A percentile compares a stretch with the other conserved stretches of the same genome.
phyloP scores from a whole-genome alignment of 345 rosid genomes.

The Heritiera littoralis region DNA sequence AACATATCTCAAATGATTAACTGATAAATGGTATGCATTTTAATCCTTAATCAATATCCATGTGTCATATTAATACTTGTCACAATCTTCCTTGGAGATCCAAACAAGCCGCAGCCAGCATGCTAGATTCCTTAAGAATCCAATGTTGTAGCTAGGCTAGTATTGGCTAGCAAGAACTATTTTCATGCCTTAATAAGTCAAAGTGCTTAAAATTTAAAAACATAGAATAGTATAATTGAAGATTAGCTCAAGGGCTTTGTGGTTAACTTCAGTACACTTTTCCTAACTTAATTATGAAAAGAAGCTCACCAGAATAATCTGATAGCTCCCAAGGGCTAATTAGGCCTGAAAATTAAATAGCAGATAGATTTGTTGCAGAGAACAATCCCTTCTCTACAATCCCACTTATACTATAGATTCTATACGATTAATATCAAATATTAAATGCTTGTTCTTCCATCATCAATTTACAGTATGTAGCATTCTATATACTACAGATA shows the following conservation, averaged over 20 bases:
- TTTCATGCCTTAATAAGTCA: background rate
- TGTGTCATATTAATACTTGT: background rate
- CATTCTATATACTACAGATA: too few species aligned
- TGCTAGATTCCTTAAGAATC: slow-evolving; percentile 2
- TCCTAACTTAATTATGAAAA: background rate
- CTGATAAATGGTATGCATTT: slow-evolving; percentile 13
- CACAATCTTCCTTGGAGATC: background rate
- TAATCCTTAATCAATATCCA: background rate
- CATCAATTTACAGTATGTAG: background rate
- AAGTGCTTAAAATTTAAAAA: background rate
- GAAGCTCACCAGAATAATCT: background rate
- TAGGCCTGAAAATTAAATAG: background rate
- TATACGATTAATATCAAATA: background rate
- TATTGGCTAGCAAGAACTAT: background rate
- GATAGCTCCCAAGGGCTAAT: background rate
- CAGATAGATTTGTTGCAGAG: background rate
- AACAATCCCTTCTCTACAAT: background rate
- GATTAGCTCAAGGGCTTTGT: background rate
- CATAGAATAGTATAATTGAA: background rate
- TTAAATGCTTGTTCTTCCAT: background rate
- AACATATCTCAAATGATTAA: background rate
- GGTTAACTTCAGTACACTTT: background rate
- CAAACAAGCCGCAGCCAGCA: background rate
- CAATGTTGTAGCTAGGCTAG: background rate
- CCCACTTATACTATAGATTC: background rate